Conservation (phyloP, 495 filamentous ascomycete genomes). For the Aspergillus egyptiacus region DNA sequence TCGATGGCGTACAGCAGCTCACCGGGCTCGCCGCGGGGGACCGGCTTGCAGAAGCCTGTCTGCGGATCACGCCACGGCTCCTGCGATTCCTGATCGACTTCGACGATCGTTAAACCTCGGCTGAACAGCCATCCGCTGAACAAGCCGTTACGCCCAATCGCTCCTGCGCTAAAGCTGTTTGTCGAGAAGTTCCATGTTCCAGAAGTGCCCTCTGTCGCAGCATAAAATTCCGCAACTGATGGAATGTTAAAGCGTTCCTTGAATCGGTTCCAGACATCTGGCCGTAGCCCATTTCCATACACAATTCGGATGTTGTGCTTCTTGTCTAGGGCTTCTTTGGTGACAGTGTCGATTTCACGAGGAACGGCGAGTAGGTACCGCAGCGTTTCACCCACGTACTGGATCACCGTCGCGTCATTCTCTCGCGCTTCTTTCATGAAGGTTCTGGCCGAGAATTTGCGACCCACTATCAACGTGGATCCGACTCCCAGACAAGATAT, state of each 20-base stretch:
- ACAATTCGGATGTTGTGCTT: slow-evolving; percentile 74
- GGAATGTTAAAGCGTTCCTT: slow-evolving; percentile 81
- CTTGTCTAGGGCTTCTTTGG: slow-evolving; percentile 68
- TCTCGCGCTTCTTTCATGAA: slow-evolving; percentile 79
- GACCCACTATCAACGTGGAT: slow-evolving; percentile 64
- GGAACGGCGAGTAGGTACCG: slow-evolving; percentile 79
- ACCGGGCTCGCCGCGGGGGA: slow-evolving; percentile 59
- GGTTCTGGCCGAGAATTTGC: slow-evolving; percentile 71
- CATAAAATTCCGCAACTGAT: slow-evolving; percentile 84
- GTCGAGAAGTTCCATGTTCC: slow-evolving; percentile 70
- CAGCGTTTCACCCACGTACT: slow-evolving; percentile 94
- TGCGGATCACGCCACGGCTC: slow-evolving; percentile 61
- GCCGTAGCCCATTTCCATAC: slow-evolving; percentile 86
- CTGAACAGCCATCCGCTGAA: slow-evolving; percentile 53
- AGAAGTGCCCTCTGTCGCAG: slow-evolving; percentile 71
- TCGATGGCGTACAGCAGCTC: slow-evolving; percentile 77
- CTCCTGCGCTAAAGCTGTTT: slow-evolving; percentile 71
- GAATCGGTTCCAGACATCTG: slow-evolving; percentile 87
- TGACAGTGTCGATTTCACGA: slow-evolving; percentile 54
- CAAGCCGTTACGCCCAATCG: slow-evolving; percentile 71
- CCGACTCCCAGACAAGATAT: slow-evolving; percentile 52
- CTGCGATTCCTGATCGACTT: slow-evolving; percentile 68
- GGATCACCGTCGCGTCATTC: slow-evolving; percentile 71
- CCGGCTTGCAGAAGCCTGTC: slow-evolving; percentile 64
- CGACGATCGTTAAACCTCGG: slow-evolving; percentile 51